Evolutionary conservation across 2,329 filamentous ascomycete genomes (phyloP).

Genomic region (Coccinonectria pachysandricola): DNA sequence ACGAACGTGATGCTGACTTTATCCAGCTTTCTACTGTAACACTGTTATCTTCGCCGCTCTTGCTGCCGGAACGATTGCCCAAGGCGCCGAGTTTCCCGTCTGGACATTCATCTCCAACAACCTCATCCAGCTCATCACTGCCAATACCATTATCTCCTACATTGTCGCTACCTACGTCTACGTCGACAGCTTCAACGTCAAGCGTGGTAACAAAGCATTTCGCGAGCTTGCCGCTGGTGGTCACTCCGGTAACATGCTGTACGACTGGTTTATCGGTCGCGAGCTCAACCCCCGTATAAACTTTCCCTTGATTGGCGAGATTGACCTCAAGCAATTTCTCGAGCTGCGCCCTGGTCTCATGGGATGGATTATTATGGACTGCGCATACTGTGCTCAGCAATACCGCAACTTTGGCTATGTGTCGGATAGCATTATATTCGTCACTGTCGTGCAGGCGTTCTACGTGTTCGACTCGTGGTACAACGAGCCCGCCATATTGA

Average conservation of each 20-base stretch:
- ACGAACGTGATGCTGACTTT: conserved; percentile 8
- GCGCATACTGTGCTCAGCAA: conserved; percentile 77
- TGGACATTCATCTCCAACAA: conserved; percentile 94
- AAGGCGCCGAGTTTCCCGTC: conserved; percentile 73
- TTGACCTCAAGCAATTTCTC: conserved; percentile 84
- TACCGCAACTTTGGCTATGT: conserved; percentile 75
- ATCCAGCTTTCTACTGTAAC: conserved; percentile 62
- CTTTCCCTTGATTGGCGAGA: conserved; percentile 68
- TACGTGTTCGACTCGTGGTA: conserved; percentile 79
- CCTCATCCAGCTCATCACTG: conserved; percentile 74
- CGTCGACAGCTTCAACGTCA: conserved; percentile 69
- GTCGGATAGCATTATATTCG: conserved; percentile 75
- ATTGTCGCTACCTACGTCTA: conserved; percentile 70
- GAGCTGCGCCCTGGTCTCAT: conserved; percentile 88
- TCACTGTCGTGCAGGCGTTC: conserved; percentile 65
- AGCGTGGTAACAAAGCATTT: conserved; percentile 57
- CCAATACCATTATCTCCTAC: conserved; percentile 70
- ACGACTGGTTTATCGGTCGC: conserved; percentile 95
- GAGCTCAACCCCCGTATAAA: conserved; percentile 84
- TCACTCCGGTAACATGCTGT: conserved; percentile 72
- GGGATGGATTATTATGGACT: conserved; percentile 78
- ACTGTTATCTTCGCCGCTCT: conserved; percentile 61
- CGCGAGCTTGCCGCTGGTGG: conserved; percentile 78
- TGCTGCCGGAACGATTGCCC: conserved; percentile 61
- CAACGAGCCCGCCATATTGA: conserved; percentile 82